phyloP scores from a whole-genome alignment of 768 basidiomycete species.

The Podaxis sp. region DNA sequence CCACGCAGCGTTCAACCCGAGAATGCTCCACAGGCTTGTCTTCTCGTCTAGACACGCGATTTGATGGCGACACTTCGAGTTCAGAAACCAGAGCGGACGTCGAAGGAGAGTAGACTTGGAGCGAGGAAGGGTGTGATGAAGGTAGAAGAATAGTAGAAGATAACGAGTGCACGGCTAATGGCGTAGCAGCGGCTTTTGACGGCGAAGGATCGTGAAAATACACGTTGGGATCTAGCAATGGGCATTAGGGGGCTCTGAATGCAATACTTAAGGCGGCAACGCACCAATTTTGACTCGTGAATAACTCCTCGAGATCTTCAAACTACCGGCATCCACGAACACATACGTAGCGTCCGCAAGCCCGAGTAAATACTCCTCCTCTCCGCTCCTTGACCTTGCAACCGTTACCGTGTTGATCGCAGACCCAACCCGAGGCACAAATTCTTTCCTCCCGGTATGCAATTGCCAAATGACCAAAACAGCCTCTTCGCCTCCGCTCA shows the following conservation, averaged over 20 bases:
- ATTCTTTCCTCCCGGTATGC: slow-evolving; percentile 85
- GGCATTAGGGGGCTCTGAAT: background rate
- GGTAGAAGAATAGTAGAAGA: slow-evolving; percentile 83
- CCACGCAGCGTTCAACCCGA: slow-evolving; percentile 65
- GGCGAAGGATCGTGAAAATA: slow-evolving; percentile 30
- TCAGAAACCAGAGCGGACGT: slow-evolving; percentile 75
- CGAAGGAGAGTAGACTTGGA: slow-evolving; percentile 83
- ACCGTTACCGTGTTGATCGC: slow-evolving; percentile 74
- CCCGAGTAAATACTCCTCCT: slow-evolving; percentile 87
- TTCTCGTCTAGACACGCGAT: slow-evolving; percentile 80
- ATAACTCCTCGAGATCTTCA: slow-evolving; percentile 71
- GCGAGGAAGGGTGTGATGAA: slow-evolving; percentile 92
- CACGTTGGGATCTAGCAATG: slow-evolving; percentile 28
- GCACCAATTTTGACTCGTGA: slow-evolving; percentile 77
- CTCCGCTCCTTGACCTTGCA: slow-evolving; percentile 44
- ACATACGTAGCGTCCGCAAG: slow-evolving; percentile 79
- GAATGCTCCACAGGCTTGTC: slow-evolving; percentile 75
- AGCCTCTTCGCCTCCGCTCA: slow-evolving; percentile 94
- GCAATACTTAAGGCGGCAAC: slow-evolving; percentile 19
- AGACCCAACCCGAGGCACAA: slow-evolving; percentile 88
- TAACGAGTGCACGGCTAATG: slow-evolving; percentile 72
- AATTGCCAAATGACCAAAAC: slow-evolving; percentile 98
- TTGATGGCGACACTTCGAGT: slow-evolving; percentile 91
- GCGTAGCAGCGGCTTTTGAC: slow-evolving; percentile 44
- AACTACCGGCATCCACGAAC: slow-evolving; percentile 68